Evolutionary conservation across 75 land plant genomes (phyloP), one percentile per base, ranked within the genome.

Genomic region (Larix kaempferi): DNA sequence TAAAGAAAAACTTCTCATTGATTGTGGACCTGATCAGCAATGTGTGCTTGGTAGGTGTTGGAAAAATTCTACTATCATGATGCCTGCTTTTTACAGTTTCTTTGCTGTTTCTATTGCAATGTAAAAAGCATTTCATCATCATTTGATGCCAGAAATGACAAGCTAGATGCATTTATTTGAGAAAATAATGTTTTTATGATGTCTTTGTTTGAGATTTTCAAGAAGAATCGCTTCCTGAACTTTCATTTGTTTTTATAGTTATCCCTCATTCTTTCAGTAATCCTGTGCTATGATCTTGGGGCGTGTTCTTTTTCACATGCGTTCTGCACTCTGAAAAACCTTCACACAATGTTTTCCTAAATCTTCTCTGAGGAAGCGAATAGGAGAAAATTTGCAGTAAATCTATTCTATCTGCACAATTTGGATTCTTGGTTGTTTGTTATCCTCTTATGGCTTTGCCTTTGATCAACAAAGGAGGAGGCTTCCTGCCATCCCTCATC

Each of bases 11-110:
- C 16, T 78, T 49, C 80, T 78, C 2, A 78, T 78, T 82, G 83
- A 82, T 37, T 82, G 83, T 82, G 83, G 80, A 58, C 25, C 61
- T 6, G 83, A 82, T 59, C 80, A 78, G 55, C 80, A 82, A 82
- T 78, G 83, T 73, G 83, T 82, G 33, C 29, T 78, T 59, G 83
- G 83, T 81, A 78, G 33, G 74, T 81, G 16, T 37, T 41, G 12
- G 4, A 69, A 69, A 69, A 39, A 49, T 49, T 49, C 54, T 41
- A 35, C 23, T 41, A 21, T 25, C 2, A 41, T n/a, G n/a, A 6
- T 35, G 13, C 16, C 2, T 49, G 2, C 10, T 49, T 49, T 11
- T 49, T 49, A 33, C 35, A 5, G 23, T 11, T 69, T 39, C 16
- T 37, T 35, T 16, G 23, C 21, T 21, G 49, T 41, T 41, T 10